A percentile compares a stretch with the other conserved stretches of the same genome.
These are phyloP conservation scores for Castanea crenata DNA, from an alignment of 306 rosid species.

Conservation along the genomic window DNA sequence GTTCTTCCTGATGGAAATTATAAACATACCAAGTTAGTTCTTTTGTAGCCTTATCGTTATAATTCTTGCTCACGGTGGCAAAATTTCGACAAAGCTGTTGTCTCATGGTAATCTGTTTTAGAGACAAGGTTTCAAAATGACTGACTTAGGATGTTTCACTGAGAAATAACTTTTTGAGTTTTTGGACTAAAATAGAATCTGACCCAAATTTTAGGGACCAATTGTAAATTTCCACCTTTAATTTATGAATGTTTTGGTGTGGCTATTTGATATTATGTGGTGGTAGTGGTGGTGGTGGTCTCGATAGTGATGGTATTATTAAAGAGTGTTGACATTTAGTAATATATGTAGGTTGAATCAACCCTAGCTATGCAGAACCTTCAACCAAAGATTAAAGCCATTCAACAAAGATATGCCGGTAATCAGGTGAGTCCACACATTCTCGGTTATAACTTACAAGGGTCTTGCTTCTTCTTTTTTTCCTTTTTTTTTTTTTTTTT, in stretches of 20 bases:
- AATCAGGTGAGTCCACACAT: slow-evolving; percentile 68
- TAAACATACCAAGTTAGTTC: too few species aligned
- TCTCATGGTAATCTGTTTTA: too few species aligned
- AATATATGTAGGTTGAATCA: slow-evolving; percentile 74
- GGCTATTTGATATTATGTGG: neutral
- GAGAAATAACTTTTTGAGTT: too few species aligned
- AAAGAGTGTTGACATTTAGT: slow-evolving; percentile 11
- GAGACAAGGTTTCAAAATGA: too few species aligned
- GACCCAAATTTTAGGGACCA: too few species aligned
- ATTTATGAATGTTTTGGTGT: neutral
- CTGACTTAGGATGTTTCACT: too few species aligned
- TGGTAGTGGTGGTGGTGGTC: neutral
- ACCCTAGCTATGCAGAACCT: slow-evolving; percentile 98
- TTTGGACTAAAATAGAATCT: too few species aligned
- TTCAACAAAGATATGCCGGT: slow-evolving; percentile 96
- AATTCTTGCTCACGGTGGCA: too few species aligned
- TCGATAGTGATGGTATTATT: neutral
- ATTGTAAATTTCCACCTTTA: neutral
- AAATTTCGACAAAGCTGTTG: too few species aligned
- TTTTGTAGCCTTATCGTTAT: too few species aligned
- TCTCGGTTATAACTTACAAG: slow-evolving; percentile 10
- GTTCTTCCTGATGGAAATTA: too few species aligned
- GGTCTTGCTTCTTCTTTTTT: neutral
- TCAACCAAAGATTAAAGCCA: slow-evolving; percentile 96
- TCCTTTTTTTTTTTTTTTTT: slow-evolving; percentile 9